Evolutionary conservation across 192 early-diverging fungal genomes (phyloP), one percentile per base, ranked within the genome.

Genomic region (Coemansia sp.): DNA sequence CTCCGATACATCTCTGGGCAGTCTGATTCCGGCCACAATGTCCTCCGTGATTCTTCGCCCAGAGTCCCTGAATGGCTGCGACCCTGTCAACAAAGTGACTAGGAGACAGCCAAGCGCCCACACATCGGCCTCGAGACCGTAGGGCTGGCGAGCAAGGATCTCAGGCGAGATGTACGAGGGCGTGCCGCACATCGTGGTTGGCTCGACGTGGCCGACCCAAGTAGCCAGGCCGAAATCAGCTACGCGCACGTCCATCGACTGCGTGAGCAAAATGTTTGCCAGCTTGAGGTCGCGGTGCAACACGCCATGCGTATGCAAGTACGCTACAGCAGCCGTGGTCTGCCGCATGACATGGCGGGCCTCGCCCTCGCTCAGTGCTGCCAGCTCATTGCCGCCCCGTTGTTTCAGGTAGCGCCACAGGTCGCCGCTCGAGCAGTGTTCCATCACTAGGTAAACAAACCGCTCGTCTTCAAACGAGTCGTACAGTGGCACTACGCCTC

Each of bases 151-250:
- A 10, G 88, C 85, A 2, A 93, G 81, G 19, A 93, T 91, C 70
- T 93, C 92, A 4, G 91, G 91, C 30, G 89, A 87, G 11, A 93
- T 92, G 72, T 93, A 93, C 64, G 89, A 92, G 16, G 91, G 90
- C 3, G 92, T 93, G 23, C 92, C 92, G 64, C 92, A 93, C 85
- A 92, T 80, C 0, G 91, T 92, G 60, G 87, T 85, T 44, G 91
- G 89, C 72, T 94, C 92, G 1, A 65, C 39, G 14, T 72, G 63
- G 52, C 87, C 87, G 43, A 75, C 26, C 62, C 70, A 62, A 0
- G 78, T 84, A 46, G 92, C 92, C 44, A 92, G 70, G 5, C 92
- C 92, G 76, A 94, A 94, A 72, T 94, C 92, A n/a, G 85, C 89
- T 38, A 94, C 84, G 76, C 89, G 89, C 39, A 90, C 77, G 14